Base-by-base conservation (phyloP, 177 flowering plant genomes). In the Tripterygium wilfordii region DNA sequence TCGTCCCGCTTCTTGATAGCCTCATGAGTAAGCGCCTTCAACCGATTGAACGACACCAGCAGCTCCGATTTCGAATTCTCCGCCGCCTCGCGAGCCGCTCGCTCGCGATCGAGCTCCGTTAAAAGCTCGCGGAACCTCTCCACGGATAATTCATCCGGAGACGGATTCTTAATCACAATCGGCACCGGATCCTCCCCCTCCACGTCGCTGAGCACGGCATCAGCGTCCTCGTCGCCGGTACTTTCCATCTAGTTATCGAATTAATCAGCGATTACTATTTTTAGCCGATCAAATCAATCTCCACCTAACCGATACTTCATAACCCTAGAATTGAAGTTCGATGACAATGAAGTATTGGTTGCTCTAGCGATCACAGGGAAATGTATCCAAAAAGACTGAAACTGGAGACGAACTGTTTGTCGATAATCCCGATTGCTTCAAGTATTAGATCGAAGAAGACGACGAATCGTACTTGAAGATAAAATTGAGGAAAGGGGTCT, bases 1-100 rank as follows among this genome's bases (percentile, higher is more conserved):
- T 89, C 97, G 38, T 89, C 95, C 7, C 95, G 72, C 77, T 81
- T 83, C 80, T 67, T 80, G 15, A 91, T 79, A 8, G 92, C 88
- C 65, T 85, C 96, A 44, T 83, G 98, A 5, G 92, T 78, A 2
- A 85, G 67, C 2, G 59, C 78, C 61, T 83, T 91, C 58, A 88
- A 71, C 13, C 96, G 71, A 45, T 72, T 75, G 46, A 85, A 85
- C 28, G 72, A 56, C 1, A 43, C 58, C 27, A 79, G 80, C 36
- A 91, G 27, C 2, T 91, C 96, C 14, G 78, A 63, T 43, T 77
- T 83, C 19, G 87, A 61, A 8, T 54, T 77, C 77, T 87, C 95
- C 22, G 76, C 84, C 7, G 70, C 84, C 45, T 65, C 68, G 3
- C 89, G 74, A n/a, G 85, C 83, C 27, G 65, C 65, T 37, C 73